Conservation (phyloP, 2,329 filamentous ascomycete genomes). For the Allantophomopsis lycopodina region DNA sequence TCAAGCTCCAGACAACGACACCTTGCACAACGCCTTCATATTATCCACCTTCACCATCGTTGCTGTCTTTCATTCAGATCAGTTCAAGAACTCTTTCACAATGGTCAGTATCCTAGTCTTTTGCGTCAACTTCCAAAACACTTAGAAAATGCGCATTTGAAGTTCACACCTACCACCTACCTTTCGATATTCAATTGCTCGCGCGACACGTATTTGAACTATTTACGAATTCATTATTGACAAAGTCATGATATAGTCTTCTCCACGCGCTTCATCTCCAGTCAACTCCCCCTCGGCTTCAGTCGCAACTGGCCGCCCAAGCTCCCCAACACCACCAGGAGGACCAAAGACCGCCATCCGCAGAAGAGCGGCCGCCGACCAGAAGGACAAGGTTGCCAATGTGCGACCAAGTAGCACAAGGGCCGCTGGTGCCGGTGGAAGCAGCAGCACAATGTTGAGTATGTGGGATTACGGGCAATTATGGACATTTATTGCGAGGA, state of each 20-base stretch:
- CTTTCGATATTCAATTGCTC: too few species aligned
- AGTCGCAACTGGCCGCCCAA: conserved; percentile 59
- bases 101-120: too few species aligned
- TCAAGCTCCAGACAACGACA: too few species aligned
- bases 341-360: conserved; percentile 92
- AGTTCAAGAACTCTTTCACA: too few species aligned
- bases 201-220: too few species aligned
- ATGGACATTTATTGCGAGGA: neutral
- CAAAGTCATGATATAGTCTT: conserved; percentile 13
- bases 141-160: too few species aligned
- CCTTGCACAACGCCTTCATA: too few species aligned
- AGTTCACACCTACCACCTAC: too few species aligned
- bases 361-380: conserved; percentile 87
- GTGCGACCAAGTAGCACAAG: conserved; percentile 82
- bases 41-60: too few species aligned
- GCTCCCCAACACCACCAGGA: conserved; percentile 80
- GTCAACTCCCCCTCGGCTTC: conserved; percentile 34
- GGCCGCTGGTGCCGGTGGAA: conserved; percentile 86
- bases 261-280: conserved; percentile 37
- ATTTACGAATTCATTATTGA: neutral
- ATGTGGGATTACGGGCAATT: conserved; percentile 21
- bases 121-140: too few species aligned
- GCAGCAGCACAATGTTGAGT: conserved; percentile 97
- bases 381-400: conserved; percentile 96
- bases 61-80: too few species aligned